phyloP scores from a whole-genome alignment of 2,329 filamentous ascomycete genomes.

The Phoma sp. region DNA sequence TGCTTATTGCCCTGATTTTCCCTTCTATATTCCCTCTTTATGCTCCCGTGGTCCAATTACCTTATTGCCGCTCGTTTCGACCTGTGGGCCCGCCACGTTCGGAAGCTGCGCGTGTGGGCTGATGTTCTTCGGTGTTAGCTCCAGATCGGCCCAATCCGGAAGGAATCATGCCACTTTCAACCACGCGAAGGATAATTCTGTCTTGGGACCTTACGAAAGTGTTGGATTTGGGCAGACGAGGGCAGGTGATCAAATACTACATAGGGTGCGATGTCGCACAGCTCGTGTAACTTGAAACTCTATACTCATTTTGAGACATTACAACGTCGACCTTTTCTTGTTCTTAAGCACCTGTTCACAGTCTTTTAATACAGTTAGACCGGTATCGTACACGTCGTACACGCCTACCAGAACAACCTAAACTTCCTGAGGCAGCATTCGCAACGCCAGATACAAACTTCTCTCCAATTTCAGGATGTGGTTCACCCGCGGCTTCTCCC shows the following conservation, averaged over 20 bases:
- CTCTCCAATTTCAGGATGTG: constrained; percentile 50
- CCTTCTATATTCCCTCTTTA: not conserved
- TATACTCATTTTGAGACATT: no score
- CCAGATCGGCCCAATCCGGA: constrained; percentile 26
- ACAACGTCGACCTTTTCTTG: no score
- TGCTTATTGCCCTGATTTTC: not conserved
- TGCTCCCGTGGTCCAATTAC: not conserved
- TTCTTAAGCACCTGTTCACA: no score
- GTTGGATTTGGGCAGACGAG: not conserved
- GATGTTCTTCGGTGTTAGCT: constrained; percentile 25
- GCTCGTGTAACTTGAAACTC: not conserved
- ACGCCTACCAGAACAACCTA: not conserved
- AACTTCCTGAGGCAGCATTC: no score
- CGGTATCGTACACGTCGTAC: no score
- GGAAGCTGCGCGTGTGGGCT: constrained; percentile 19
- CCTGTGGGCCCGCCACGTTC: constrained; percentile 1
- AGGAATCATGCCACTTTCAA: constrained; percentile 33
- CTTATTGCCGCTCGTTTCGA: constrained; percentile 28
- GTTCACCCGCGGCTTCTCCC: constrained; percentile 61
- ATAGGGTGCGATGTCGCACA: not conserved
- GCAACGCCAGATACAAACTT: no score
- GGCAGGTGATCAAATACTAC: no score
- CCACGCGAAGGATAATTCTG: no score
- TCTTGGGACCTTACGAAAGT: not conserved
- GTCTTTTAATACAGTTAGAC: not conserved